Percentiles rank a stretch among this genome's conserved stretches.
Conservation (phyloP, 164 flowering plant species). For the Cinnamomum chago region DNA sequence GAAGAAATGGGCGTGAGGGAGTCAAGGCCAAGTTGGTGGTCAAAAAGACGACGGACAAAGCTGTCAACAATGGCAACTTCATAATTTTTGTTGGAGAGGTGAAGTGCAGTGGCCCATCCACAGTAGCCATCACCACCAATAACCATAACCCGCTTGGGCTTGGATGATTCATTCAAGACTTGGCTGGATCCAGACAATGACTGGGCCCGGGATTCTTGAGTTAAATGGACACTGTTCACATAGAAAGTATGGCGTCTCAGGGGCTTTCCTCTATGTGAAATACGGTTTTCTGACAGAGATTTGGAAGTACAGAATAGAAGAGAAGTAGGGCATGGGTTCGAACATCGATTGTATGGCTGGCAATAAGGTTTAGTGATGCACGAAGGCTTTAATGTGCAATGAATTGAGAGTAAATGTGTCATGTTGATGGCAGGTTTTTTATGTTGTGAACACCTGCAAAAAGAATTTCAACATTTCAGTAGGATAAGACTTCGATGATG, state of each 20-base stretch:
- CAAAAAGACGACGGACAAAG: constrained; percentile 86
- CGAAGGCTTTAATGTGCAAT: constrained; percentile 40
- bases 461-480: background rate
- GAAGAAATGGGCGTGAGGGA: constrained; percentile 89
- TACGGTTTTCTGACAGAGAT: constrained; percentile 21
- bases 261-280: constrained; percentile 19
- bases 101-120: constrained; percentile 99
- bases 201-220: constrained; percentile 41
- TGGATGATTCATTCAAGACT: constrained; percentile 29
- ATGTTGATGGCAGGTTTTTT: constrained; percentile 22
- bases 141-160: constrained; percentile 70
- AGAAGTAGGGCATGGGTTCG: constrained; percentile 22
- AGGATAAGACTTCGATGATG: too few species aligned
- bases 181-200: constrained; percentile 29
- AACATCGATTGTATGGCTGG: constrained; percentile 19
- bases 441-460: constrained; percentile 1
- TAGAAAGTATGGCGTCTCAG: constrained; percentile 22
- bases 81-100: constrained; percentile 78
- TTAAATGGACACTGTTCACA: constrained; percentile 45
- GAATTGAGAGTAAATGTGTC: constrained; percentile 58
- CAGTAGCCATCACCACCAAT: constrained; percentile 99
- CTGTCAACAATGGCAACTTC: constrained; percentile 87
- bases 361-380: constrained; percentile 20
- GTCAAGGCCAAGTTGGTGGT: constrained; percentile 88
- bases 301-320: constrained; percentile 25